Evolutionary conservation across 768 basidiomycete species (phyloP).

Genomic region (Tulasnella sp.): DNA sequence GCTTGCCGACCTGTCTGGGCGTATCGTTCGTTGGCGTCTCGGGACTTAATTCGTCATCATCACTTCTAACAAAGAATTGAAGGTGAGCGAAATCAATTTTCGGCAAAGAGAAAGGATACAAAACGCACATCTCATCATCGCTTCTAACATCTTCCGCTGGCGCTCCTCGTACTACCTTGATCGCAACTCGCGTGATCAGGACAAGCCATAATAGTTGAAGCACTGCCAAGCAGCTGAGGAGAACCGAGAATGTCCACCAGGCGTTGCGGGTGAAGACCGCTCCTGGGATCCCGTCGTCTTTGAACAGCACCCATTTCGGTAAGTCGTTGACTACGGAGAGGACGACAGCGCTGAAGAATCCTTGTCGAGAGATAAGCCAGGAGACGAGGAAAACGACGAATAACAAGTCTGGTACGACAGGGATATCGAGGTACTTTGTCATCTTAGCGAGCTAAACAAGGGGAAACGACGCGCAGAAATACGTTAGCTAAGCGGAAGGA

Average conservation of each 20-base stretch:
- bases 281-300: slow-evolving; percentile 50
- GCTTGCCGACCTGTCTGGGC: too few species aligned
- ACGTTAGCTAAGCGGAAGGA: too few species aligned
- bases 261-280: slow-evolving; percentile 40
- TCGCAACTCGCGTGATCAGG: slow-evolving; percentile 78
- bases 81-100: background rate
- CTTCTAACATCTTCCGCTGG: slow-evolving; percentile 78
- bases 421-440: slow-evolving; percentile 67
- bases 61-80: background rate
- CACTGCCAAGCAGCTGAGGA: slow-evolving; percentile 27
- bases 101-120: background rate
- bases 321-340: slow-evolving; percentile 45
- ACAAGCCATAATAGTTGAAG: slow-evolving; percentile 71
- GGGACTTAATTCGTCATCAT: background rate
- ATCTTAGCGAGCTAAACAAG: slow-evolving; percentile 74
- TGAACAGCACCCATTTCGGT: slow-evolving; percentile 37
- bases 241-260: slow-evolving; percentile 37
- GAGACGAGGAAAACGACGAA: slow-evolving; percentile 79
- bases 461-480: background rate
- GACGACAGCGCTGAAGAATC: slow-evolving; percentile 66
- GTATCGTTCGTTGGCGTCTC: too few species aligned
- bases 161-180: slow-evolving; percentile 57
- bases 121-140: slow-evolving; percentile 49
- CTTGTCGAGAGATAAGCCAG: slow-evolving; percentile 85
- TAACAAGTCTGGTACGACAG: slow-evolving; percentile 51